Percentiles rank a stretch among this genome's conserved stretches.
Conservation (phyloP, 495 filamentous ascomycete species). For the Thozetella sp. region DNA sequence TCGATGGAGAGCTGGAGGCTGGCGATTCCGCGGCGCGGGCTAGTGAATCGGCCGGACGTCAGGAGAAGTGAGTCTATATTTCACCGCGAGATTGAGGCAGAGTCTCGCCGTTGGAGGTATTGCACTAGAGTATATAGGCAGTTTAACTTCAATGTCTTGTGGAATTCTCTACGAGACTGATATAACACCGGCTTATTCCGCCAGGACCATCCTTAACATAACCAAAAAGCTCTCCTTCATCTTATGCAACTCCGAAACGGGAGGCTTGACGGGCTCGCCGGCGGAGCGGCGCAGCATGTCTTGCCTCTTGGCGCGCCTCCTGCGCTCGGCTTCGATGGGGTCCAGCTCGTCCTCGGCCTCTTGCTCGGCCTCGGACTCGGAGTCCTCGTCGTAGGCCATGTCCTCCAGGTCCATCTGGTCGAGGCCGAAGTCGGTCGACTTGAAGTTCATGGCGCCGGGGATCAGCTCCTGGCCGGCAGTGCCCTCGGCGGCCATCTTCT, state of each 20-base stretch:
- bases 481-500: slow-evolving; percentile 95
- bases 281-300: slow-evolving; percentile 80
- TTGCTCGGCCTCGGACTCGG: slow-evolving; percentile 68
- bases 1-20: too few relatives aligned
- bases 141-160: too few relatives aligned
- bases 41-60: too few relatives aligned
- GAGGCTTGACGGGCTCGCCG: slow-evolving; percentile 88
- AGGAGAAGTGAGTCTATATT: too few relatives aligned
- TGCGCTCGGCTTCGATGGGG: slow-evolving; percentile 84
- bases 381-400: slow-evolving; percentile 74
- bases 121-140: too few relatives aligned
- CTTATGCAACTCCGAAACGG: slow-evolving; percentile 74
- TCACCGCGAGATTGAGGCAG: too few relatives aligned
- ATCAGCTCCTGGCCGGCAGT: slow-evolving; percentile 44
- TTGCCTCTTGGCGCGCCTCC: slow-evolving; percentile 69
- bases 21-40: too few relatives aligned
- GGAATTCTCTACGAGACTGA: too few relatives aligned
- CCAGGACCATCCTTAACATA: slow-evolving; percentile 86
- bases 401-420: slow-evolving; percentile 86
- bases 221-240: slow-evolving; percentile 76
- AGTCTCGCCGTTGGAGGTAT: too few relatives aligned
- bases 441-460: slow-evolving; percentile 52
- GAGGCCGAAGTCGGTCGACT: slow-evolving; percentile 82
- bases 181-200: too few relatives aligned
- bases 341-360: slow-evolving; percentile 79